These are phyloP conservation scores for Quercus mongolica DNA, from an alignment of 306 rosid species.

Conservation along the genomic window DNA sequence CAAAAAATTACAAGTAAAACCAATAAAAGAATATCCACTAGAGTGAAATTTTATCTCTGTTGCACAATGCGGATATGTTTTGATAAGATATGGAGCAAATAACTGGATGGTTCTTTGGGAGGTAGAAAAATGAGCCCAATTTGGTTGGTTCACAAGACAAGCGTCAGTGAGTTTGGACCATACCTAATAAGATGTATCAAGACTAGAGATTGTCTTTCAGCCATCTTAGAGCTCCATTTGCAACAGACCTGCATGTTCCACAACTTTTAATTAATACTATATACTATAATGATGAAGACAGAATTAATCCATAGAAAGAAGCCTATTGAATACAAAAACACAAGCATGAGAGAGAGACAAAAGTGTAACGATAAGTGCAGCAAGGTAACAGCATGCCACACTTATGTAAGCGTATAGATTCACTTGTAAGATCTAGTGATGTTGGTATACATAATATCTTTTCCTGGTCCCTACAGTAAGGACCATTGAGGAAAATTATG, in stretches of 20 bases:
- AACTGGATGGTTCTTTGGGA: conserved; percentile 17
- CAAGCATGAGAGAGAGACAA: not conserved
- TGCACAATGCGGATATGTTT: conserved; percentile 15
- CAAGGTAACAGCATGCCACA: not conserved
- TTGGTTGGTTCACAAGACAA: not conserved
- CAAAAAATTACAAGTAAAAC: conserved; percentile 44
- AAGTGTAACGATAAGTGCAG: not conserved
- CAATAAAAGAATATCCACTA: conserved; percentile 50
- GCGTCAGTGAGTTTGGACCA: conserved; percentile 10
- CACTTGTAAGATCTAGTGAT: not conserved
- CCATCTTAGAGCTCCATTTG: conserved; percentile 89
- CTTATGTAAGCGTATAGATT: no score
- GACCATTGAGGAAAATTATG: not conserved
- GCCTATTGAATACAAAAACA: not conserved
- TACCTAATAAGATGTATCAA: conserved; percentile 2
- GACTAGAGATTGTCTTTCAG: conserved; percentile 81
- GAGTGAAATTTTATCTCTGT: conserved; percentile 29
- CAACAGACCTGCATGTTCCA: conserved; percentile 59
- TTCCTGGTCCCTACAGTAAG: not conserved
- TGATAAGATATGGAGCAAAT: conserved; percentile 26
- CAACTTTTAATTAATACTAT: conserved; percentile 4
- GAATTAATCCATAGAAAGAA: not conserved
- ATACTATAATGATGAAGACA: conserved; percentile 4
- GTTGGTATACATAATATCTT: not conserved
- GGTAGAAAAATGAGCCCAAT: conserved; percentile 21